phyloP scores from a whole-genome alignment of 129 eudicot species.

The Lactuca sativa region DNA sequence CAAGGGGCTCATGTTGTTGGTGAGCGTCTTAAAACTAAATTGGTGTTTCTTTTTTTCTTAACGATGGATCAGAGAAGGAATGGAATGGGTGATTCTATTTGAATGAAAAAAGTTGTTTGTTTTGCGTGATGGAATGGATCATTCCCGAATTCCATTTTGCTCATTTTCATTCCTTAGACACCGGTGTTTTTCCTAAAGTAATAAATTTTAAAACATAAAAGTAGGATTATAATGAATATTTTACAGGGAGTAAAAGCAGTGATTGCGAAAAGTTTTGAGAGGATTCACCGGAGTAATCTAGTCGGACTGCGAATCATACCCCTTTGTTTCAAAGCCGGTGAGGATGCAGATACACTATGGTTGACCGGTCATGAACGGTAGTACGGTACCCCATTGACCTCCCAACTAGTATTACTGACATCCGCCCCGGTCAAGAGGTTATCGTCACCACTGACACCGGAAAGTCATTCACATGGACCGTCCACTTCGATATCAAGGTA shows the following conservation, averaged over 20 bases:
- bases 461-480: slow-evolving; percentile 80
- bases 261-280: slow-evolving; percentile 89
- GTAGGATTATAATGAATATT: background rate
- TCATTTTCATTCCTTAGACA: too few species aligned
- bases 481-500: slow-evolving; percentile 96
- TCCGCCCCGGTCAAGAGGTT: slow-evolving; percentile 93
- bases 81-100: too few species aligned
- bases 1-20: slow-evolving; percentile 92
- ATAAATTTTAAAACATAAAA: too few species aligned
- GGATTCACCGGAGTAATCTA: slow-evolving; percentile 93
- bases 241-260: slow-evolving; percentile 86
- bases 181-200: too few species aligned
- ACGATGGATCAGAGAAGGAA: too few species aligned
- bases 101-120: too few species aligned
- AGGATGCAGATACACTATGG: slow-evolving; percentile 77
- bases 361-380: slow-evolving; percentile 91
- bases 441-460: slow-evolving; percentile 67
- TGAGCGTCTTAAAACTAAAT: slow-evolving; percentile 28
- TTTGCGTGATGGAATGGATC: too few species aligned
- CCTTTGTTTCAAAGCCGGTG: slow-evolving; percentile 88
- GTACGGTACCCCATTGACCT: slow-evolving; percentile 83
- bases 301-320: slow-evolving; percentile 95
- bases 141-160: too few species aligned
- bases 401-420: slow-evolving; percentile 60
- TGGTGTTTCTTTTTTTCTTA: too few species aligned